Percentiles rank a stretch among this genome's conserved stretches.
Conservation (phyloP, 2,329 filamentous ascomycete genomes). For the Penicillium expansum region DNA sequence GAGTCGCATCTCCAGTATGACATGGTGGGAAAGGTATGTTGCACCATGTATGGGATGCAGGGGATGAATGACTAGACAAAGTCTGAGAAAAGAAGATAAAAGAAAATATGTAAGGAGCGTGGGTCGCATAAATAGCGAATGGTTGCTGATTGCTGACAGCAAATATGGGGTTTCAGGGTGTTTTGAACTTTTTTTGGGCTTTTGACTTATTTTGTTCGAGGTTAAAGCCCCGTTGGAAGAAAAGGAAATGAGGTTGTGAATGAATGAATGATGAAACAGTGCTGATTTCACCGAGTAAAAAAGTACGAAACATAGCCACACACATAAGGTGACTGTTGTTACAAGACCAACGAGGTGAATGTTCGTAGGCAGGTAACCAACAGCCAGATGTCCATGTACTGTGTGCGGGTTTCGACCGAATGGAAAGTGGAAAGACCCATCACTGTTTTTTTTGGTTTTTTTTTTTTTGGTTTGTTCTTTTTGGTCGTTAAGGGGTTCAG, state of each 20-base stretch:
- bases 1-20: background rate
- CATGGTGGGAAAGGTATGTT: background rate
- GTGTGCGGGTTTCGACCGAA: conserved; percentile 2
- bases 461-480: conserved; percentile 20
- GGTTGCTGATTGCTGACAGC: background rate
- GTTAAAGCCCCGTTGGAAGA: background rate
- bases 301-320: conserved; percentile 5
- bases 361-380: background rate
- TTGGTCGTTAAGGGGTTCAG: conserved; percentile 18
- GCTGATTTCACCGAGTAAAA: conserved; percentile 6
- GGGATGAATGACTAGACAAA: conserved; percentile 9
- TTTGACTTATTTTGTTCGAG: background rate
- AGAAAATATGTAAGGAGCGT: conserved; percentile 18
- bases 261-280: conserved; percentile 10
- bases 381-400: background rate
- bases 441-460: conserved; percentile 10
- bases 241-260: conserved; percentile 15
- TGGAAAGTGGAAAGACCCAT: conserved; percentile 18
- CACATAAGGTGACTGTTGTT: background rate
- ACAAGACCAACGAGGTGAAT: background rate
- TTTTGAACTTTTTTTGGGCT: background rate
- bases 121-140: conserved; percentile 12
- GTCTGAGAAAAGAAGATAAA: conserved; percentile 14
- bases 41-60: background rate
- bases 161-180: conserved; percentile 1